Evolutionary conservation across 2,329 filamentous ascomycete genomes (phyloP), one percentile per base, ranked within the genome.

Genomic region (Fusarium odoratissimum): DNA sequence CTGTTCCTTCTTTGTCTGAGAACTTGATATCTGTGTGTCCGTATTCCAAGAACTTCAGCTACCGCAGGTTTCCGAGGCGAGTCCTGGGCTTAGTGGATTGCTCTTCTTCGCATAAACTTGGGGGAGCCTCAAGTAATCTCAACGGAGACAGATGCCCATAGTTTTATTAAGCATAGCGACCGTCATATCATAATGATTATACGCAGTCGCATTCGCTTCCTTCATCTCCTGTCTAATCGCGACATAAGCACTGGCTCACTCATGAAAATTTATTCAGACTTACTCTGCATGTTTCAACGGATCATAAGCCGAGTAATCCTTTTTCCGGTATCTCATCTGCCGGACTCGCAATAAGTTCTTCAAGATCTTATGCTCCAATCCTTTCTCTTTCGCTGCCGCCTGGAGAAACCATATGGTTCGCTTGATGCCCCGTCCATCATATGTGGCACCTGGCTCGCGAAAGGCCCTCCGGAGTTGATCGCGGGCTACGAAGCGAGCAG

Each of bases 141-240:
- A 76, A 65, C 88, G 86, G 64, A 92, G 79, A 77, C 91, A 92
- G 45, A 93, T 78, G 2, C 88, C 88, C 91, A 95, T 91, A 11
- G 86, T 91, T 78, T 91, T 89, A 77, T 95, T 95, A 60, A 95
- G 84, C 91, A 93, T 93, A 23, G 85, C 86, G 52, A 95, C 79
- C 12, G 91, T 93, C 83, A 88, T 88, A 60, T 94, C 88, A 78
- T 93, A 93, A 75, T 92, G 88, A 51, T 86, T 83, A 78, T 87
- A 91, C 11, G 85, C 81, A 55, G 78, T 76, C 30, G 68, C 52
- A 35, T 75, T 67, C 45, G 77, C 69, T 42, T 74, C 48, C 44
- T 70, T 70, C 38, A 75, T 55, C 19, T 65, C 62, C 35, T 69
- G 30, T 25, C 77, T 79, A 40, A 8, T 64, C 11, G n/a, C 30